Evolutionary conservation across 139 green algal species (phyloP).

Genomic region (Nannochloris sp.): DNA sequence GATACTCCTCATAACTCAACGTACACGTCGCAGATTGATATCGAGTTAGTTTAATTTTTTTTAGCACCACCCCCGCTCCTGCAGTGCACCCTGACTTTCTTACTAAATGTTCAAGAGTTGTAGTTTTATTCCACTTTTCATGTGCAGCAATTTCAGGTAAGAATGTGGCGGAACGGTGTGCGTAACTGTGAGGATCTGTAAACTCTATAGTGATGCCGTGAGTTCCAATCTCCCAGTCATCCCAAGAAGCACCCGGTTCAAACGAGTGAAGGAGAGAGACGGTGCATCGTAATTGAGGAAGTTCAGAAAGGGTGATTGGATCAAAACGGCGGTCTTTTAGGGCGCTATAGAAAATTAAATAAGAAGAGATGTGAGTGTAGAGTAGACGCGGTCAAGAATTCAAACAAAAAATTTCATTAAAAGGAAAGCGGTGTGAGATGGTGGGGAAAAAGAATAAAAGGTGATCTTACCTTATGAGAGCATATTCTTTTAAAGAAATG

Average conservation of each 20-base stretch:
- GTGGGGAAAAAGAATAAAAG: not conserved
- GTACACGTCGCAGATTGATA: not conserved
- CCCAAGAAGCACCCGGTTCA: conserved; percentile 43
- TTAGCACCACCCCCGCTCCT: not conserved
- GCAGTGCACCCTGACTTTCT: conserved; percentile 47
- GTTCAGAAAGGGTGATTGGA: conserved; percentile 39
- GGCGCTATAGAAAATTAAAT: conserved; percentile 22
- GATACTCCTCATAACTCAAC: not conserved
- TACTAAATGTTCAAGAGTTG: conserved; percentile 59
- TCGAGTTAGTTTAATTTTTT: not conserved
- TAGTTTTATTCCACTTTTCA: conserved; percentile 32
- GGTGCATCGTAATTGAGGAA: conserved; percentile 61
- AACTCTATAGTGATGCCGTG: conserved; percentile 66
- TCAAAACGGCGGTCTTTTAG: conserved; percentile 63
- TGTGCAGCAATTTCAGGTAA: conserved; percentile 64
- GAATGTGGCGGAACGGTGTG: conserved; percentile 60
- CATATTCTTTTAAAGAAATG: conserved; percentile 60
- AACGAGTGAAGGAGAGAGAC: conserved; percentile 70
- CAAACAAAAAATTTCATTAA: not conserved
- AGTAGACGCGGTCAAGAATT: not conserved
- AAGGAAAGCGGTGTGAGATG: not conserved
- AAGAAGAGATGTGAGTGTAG: not conserved
- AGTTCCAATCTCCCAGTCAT: conserved; percentile 62
- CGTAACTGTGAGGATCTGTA: conserved; percentile 32
- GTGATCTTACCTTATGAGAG: conserved; percentile 51